These are phyloP conservation scores for Vigna nakashimae DNA, from an alignment of 306 rosid genomes.

Conservation along the genomic window DNA sequence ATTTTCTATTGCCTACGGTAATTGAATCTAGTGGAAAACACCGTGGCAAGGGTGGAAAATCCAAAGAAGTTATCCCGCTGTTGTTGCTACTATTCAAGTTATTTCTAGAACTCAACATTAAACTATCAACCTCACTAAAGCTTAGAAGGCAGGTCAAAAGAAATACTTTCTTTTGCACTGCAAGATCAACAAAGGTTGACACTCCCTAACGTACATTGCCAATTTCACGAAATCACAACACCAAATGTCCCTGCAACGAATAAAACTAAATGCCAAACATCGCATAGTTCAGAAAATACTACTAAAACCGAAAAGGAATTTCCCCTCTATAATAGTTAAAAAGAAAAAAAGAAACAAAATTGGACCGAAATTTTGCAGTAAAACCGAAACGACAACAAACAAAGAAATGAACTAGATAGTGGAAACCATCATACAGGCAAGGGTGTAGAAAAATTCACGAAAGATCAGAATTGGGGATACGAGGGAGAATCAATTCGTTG, in stretches of 20 bases:
- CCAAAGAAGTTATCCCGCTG: conserved; percentile 57
- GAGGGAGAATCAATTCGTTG: neutral
- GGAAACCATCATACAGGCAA: neutral
- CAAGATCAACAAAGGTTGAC: neutral
- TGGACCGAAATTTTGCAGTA: neutral
- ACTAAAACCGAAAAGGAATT: neutral
- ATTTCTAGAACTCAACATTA: conserved; percentile 74
- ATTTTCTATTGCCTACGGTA: conserved; percentile 55
- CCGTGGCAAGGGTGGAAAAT: conserved; percentile 79
- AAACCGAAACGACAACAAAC: conserved; percentile 15
- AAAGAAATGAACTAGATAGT: neutral
- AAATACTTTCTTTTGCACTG: conserved; percentile 35
- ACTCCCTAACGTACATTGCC: conserved; percentile 24
- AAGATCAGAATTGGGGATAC: conserved; percentile 19
- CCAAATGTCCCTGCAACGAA: neutral
- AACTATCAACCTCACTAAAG: conserved; percentile 39
- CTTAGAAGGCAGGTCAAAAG: conserved; percentile 38
- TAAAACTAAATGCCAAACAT: conserved; percentile 22
- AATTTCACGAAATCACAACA: conserved; percentile 22
- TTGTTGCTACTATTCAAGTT: conserved; percentile 53
- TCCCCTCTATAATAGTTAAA: neutral
- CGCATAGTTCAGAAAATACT: neutral
- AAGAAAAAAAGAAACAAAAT: neutral
- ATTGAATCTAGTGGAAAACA: conserved; percentile 84
- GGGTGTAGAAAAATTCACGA: neutral